Evolutionary conservation across 1,284 basidiomycete genomes (phyloP), one percentile per base, ranked within the genome.

Genomic region (Inonotus obliquus): DNA sequence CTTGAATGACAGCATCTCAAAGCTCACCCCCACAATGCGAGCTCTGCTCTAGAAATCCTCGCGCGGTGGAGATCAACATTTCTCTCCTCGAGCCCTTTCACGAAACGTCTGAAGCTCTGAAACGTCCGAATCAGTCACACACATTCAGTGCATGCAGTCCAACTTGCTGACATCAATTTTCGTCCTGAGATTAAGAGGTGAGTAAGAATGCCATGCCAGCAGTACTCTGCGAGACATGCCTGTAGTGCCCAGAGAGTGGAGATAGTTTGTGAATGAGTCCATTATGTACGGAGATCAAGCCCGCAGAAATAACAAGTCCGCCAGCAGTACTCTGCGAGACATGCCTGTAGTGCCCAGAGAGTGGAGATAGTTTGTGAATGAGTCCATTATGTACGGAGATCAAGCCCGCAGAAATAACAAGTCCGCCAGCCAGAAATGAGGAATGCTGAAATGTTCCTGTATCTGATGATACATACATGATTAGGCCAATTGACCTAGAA

Each of bases 371-470:
- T 1, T 79, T 84, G 60, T 85, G 81, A 57, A 91, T 82, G 39
- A 82, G 64, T 1, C 88, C 88, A 41, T 85, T 73, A 66, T 87
- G 83, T 21, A 89, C 85, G 1, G 83, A 81, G 58, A 90, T 85
- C 21, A 89, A 72, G 2, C 87, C 87, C 3, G 87, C 86, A 1
- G 84, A 86, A 0, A 83, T 84, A 7, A 87, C 85, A 6, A 82
- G 70, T 1, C 83, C 83, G 1, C 84, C 84, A 21, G 78, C 75
- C 2, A 83, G 72, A 68, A 87, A 85, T 0, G 86, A 86, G 0
- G 86, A 87, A 69, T 91, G 88, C 67, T 90, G 88, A 66, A 91
- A 90, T 1, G 74, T 74, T 1, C 87, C 87, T 14, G 84, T 82
- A 60, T 74, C 76, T 76, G 38, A 27, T 13, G 39, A 51, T n/a